phyloP scores from a whole-genome alignment of 1,284 basidiomycete genomes.

The Sanguinoderma infundibulare region DNA sequence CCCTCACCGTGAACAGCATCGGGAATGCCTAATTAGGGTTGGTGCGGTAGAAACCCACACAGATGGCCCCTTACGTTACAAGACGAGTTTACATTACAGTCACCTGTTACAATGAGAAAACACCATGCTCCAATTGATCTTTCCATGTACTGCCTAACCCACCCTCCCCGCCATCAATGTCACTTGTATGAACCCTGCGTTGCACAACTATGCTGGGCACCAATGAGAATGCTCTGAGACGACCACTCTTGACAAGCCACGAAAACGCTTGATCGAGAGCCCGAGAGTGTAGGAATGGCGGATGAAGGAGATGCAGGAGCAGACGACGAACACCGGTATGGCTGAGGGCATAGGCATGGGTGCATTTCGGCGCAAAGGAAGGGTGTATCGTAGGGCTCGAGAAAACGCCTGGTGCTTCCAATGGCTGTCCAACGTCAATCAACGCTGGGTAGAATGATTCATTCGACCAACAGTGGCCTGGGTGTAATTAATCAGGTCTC shows the following conservation, averaged over 20 bases:
- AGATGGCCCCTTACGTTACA: too few relatives aligned
- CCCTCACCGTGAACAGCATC: too few relatives aligned
- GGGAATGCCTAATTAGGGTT: too few relatives aligned
- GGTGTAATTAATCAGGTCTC: not conserved
- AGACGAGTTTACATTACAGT: too few relatives aligned
- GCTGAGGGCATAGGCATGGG: slow-evolving; percentile 69
- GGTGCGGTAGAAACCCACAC: too few relatives aligned
- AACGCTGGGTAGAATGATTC: slow-evolving; percentile 47
- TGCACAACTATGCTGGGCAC: slow-evolving; percentile 70
- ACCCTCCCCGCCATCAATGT: slow-evolving; percentile 45
- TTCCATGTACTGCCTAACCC: slow-evolving; percentile 62
- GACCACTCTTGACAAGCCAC: slow-evolving; percentile 64
- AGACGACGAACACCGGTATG: slow-evolving; percentile 56
- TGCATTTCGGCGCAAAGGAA: slow-evolving; percentile 67
- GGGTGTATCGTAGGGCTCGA: slow-evolving; percentile 44
- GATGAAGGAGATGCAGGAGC: slow-evolving; percentile 55
- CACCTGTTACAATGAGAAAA: too few relatives aligned
- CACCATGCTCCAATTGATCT: slow-evolving; percentile 51
- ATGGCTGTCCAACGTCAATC: not conserved
- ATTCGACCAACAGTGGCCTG: slow-evolving; percentile 78
- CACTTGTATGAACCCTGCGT: slow-evolving; percentile 56
- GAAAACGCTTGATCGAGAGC: slow-evolving; percentile 76
- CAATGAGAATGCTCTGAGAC: slow-evolving; percentile 61
- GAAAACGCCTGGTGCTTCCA: not conserved
- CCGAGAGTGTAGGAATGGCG: slow-evolving; percentile 77